Evolutionary conservation across 106 monocot genomes (phyloP).

Genomic region (Vanilla planifolia): DNA sequence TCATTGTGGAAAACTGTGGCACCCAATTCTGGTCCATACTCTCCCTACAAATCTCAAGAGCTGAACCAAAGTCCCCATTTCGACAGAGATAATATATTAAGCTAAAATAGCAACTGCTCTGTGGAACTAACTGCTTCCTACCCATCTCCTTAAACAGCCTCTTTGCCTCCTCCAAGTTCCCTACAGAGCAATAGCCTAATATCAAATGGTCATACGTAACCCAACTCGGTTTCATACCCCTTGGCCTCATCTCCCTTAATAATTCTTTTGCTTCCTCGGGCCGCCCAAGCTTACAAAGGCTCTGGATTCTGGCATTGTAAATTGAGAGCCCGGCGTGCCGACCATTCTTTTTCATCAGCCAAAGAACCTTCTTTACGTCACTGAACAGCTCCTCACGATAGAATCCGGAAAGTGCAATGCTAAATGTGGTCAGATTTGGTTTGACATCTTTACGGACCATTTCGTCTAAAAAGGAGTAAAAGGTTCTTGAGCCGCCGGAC

Average conservation of each 20-base stretch:
- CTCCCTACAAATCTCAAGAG: conserved; percentile 30
- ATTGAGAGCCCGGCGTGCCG: conserved; percentile 23
- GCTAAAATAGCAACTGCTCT: conserved; percentile 33
- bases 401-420: conserved; percentile 28
- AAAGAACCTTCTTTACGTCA: conserved; percentile 24
- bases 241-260: conserved; percentile 26
- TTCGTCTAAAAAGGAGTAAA: conserved; percentile 33
- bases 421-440: conserved; percentile 32
- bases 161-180: conserved; percentile 31
- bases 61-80: conserved; percentile 31
- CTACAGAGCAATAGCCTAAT: conserved; percentile 20
- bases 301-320: conserved; percentile 28
- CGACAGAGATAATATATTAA: conserved; percentile 31
- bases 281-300: conserved; percentile 36
- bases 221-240: conserved; percentile 31
- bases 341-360: conserved; percentile 32
- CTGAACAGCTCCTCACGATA: conserved; percentile 28
- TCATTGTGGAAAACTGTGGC: conserved; percentile 37
- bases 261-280: conserved; percentile 22
- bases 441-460: conserved; percentile 30
- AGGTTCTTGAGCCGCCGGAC: conserved; percentile 15
- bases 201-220: conserved; percentile 40
- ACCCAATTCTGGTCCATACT: conserved; percentile 56
- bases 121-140: conserved; percentile 16
- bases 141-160: conserved; percentile 34